A percentile compares a stretch with the other conserved stretches of the same genome.
These are phyloP conservation scores for Rhododendron simsii DNA, from an alignment of 148 eudicot genomes.

Conservation along the genomic window DNA sequence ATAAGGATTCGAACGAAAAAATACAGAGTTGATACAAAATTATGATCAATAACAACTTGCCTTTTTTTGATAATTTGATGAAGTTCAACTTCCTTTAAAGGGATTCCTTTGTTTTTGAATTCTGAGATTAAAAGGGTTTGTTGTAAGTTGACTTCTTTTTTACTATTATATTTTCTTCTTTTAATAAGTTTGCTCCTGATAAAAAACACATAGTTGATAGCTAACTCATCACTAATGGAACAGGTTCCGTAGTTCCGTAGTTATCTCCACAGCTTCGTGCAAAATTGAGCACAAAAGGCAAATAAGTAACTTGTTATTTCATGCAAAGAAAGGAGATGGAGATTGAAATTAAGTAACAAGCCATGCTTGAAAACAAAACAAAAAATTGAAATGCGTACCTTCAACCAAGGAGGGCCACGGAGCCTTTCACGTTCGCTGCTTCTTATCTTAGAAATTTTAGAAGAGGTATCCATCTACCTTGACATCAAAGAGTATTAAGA, in stretches of 20 bases:
- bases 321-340: conserved; percentile 6
- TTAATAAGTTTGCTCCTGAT: not conserved
- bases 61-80: not conserved
- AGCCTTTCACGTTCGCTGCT: conserved; percentile 95
- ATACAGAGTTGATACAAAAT: not conserved
- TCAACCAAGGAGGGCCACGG: conserved; percentile 95
- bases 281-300: not conserved
- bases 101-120: not conserved
- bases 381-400: conserved; percentile 37
- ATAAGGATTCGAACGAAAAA: not conserved
- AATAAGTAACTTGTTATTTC: not conserved
- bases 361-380: not conserved
- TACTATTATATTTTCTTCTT: not conserved
- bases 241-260: not conserved
- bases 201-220: not conserved
- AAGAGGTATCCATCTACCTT: conserved; percentile 98
- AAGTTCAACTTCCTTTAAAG: not conserved
- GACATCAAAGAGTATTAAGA: conserved; percentile 32
- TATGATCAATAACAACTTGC: not conserved
- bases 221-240: not conserved
- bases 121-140: not conserved
- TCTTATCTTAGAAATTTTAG: conserved; percentile 93
- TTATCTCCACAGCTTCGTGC: not conserved
- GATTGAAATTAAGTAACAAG: not conserved
- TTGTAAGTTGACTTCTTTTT: not conserved